Percentiles rank a stretch among this genome's conserved stretches.
Evolutionary conservation across 1,284 basidiomycete genomes (phyloP).

Genomic region (Quambalaria eucalypti): DNA sequence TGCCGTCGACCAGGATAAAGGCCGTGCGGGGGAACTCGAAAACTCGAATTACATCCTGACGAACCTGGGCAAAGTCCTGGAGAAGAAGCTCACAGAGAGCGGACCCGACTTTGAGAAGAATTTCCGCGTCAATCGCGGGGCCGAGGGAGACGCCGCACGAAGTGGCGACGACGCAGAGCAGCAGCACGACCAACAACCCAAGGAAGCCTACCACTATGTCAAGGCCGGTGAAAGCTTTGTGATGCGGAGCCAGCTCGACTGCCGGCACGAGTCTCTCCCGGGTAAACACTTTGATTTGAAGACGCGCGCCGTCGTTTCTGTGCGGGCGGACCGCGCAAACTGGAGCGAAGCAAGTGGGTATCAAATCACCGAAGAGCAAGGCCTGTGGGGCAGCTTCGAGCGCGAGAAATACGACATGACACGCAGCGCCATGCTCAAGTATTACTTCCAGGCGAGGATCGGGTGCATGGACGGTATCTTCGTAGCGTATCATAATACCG

Average conservation of each 20-base stretch:
- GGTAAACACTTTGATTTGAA: constrained; percentile 93
- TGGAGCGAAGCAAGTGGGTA: constrained; percentile 53
- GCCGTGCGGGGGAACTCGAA: constrained; percentile 19
- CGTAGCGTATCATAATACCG: constrained; percentile 88
- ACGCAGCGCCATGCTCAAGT: constrained; percentile 88
- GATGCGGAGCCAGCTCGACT: constrained; percentile 93
- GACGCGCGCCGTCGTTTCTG: constrained; percentile 74
- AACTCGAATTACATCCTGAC: constrained; percentile 42
- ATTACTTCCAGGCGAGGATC: constrained; percentile 88
- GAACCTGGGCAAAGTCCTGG: constrained; percentile 69
- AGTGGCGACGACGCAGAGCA: not conserved
- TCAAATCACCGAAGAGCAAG: constrained; percentile 34
- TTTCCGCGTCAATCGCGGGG: constrained; percentile 52
- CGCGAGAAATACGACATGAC: constrained; percentile 61
- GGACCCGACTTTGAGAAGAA: constrained; percentile 61
- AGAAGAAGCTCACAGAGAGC: constrained; percentile 73
- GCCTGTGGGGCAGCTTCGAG: constrained; percentile 45
- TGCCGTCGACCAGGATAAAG: constrained; percentile 66
- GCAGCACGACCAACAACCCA: not conserved
- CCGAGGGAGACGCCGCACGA: not conserved
- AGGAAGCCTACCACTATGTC: constrained; percentile 41
- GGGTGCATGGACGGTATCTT: constrained; percentile 96
- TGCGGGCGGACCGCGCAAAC: constrained; percentile 78
- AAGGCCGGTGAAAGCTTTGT: constrained; percentile 64
- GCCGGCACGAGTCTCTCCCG: constrained; percentile 68